Evolutionary conservation across 257 asterid genomes (phyloP), one percentile per base, ranked within the genome.

Genomic region (Solanum etuberosum): DNA sequence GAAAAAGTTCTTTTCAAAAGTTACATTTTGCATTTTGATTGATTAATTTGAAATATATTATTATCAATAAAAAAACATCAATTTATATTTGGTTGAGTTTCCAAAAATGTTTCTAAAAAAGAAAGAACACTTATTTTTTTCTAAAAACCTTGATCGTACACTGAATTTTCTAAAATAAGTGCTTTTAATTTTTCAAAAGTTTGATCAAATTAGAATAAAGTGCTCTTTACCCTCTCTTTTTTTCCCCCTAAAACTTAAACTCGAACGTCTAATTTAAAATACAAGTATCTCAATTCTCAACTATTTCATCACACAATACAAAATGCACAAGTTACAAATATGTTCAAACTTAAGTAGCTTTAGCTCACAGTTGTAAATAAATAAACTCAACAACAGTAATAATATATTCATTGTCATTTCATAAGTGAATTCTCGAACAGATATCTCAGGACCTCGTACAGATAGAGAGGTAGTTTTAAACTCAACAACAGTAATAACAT

Each of bases 351-450:
- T 34, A 0, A 72, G 6, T 20, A 72, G 0, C 14, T 37, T 74
- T 37, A 3, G 2, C 83, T 5, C 34, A 38, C 0, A 0, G 1
- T 21, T 8, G 0, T 4, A 8, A 72, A 34, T 20, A 35, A 35
- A 10, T 9, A 18, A 72, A 1, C 7, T 0, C 16, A 20, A 72
- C 16, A 63, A 63, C 18, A 25, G 0, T 25, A 63, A 1, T 25
- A 25, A 5, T 9, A 63, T 63, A 7, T 0, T 5, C 0, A 61
- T 7, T 5, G 1, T 25, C 5, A 9, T 63, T 2, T 11, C 9
- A 65, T 11, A 65, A 12, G 0, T 12, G 2, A 65, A 13, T 63
- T 61, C 16, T 61, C 3, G 1, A 23, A 59, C 0, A 59, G 0
- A 59, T 21, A 16, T 7, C 21, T 48, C 8, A 15, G 3, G 11